These are phyloP conservation scores for Hyphopichia homilentoma DNA, from an alignment of 805 yeast species.

Conservation along the genomic window DNA sequence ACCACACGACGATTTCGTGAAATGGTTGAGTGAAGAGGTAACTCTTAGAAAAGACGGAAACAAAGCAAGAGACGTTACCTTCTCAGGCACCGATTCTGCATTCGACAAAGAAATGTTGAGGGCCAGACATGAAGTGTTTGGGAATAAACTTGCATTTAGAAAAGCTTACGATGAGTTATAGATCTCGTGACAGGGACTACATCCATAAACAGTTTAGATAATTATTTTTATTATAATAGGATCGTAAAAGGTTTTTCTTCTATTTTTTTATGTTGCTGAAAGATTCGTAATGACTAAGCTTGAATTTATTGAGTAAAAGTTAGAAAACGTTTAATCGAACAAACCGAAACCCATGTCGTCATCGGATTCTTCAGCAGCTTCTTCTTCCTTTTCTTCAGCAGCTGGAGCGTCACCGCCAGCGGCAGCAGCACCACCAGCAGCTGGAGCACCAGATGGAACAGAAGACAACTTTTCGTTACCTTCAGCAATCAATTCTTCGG, in stretches of 20 bases:
- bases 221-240: no score
- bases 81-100: slow-evolving; percentile 28
- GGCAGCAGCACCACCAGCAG: slow-evolving; percentile 23
- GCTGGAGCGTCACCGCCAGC: slow-evolving; percentile 20
- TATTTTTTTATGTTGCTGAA: no score
- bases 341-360: slow-evolving; percentile 93
- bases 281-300: neutral
- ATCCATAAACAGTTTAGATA: no score
- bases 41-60: slow-evolving; percentile 9
- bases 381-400: slow-evolving; percentile 41
- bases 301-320: slow-evolving; percentile 1
- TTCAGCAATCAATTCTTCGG: slow-evolving; percentile 33
- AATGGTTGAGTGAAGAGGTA: slow-evolving; percentile 57
- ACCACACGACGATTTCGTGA: slow-evolving; percentile 44
- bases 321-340: slow-evolving; percentile 84
- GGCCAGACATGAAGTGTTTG: slow-evolving; percentile 68
- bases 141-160: slow-evolving; percentile 69
- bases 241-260: no score
- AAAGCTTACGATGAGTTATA: slow-evolving; percentile 51
- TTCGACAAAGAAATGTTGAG: slow-evolving; percentile 31
- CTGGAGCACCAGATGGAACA: slow-evolving; percentile 31
- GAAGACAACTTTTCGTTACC: slow-evolving; percentile 36
- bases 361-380: slow-evolving; percentile 64
- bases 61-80: slow-evolving; percentile 26
- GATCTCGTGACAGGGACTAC: neutral